phyloP scores from a whole-genome alignment of 2,329 filamentous ascomycete species.

The Stromatinia cepivora region DNA sequence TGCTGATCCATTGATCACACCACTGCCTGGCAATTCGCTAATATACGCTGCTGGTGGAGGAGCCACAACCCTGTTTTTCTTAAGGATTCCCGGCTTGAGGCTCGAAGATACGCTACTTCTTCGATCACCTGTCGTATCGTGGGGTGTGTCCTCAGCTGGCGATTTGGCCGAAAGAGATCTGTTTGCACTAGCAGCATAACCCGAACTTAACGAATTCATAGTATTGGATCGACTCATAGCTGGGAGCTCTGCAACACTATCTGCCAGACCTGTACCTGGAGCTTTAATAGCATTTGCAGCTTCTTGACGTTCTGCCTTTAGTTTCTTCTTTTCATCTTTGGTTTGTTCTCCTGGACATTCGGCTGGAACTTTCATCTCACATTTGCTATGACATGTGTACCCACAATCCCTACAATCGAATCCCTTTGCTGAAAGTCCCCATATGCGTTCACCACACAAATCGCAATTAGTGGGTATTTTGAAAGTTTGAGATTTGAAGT shows the following conservation, averaged over 20 bases:
- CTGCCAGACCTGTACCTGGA: constrained; percentile 40
- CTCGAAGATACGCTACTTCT: constrained; percentile 28
- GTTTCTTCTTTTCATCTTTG: constrained; percentile 94
- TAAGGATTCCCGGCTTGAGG: constrained; percentile 33
- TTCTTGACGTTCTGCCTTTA: constrained; percentile 83
- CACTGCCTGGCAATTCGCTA: constrained; percentile 60
- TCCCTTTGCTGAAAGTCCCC: constrained; percentile 94
- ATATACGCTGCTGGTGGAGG: constrained; percentile 84
- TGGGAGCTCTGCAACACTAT: constrained; percentile 62
- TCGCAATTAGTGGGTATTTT: constrained; percentile 99
- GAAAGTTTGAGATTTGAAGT: constrained; percentile 98
- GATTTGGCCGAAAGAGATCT: constrained; percentile 66
- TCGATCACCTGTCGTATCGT: constrained; percentile 37
- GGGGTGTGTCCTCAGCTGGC: constrained; percentile 52
- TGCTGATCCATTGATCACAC: constrained; percentile 46
- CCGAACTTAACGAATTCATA: constrained; percentile 86
- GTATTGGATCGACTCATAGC: constrained; percentile 75
- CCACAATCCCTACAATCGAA: constrained; percentile 96
- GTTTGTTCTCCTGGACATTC: constrained; percentile 91
- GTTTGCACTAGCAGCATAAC: constrained; percentile 77
- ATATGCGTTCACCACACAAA: constrained; percentile 92
- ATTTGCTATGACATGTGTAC: constrained; percentile 98
- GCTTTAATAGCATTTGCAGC: constrained; percentile 56
- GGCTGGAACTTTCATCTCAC: constrained; percentile 96
- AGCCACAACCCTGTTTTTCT: constrained; percentile 76